Evolutionary conservation across 139 green algal genomes (phyloP).

Genomic region (Tetradesmus lagerheimii): DNA sequence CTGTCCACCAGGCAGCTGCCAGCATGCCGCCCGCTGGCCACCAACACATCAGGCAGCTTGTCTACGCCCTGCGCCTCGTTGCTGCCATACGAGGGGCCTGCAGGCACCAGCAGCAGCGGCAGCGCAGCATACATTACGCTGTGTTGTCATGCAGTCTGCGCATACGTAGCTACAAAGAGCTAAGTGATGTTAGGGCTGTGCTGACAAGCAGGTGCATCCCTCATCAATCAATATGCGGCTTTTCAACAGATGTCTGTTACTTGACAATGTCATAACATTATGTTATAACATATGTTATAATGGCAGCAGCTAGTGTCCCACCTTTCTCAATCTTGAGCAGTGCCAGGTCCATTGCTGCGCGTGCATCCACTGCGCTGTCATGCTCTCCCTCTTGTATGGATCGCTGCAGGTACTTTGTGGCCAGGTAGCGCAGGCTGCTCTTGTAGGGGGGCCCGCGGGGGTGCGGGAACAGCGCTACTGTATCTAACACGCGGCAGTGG

Average conservation of each 20-base stretch:
- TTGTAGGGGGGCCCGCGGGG: conserved; percentile 82
- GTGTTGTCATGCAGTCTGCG: too few species aligned
- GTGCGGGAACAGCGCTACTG: conserved; percentile 84
- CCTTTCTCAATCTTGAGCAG: conserved; percentile 88
- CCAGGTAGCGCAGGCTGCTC: conserved; percentile 66
- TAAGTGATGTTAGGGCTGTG: too few species aligned
- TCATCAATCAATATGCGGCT: too few species aligned
- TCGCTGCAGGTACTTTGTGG: conserved; percentile 72
- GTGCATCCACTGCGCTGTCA: conserved; percentile 85
- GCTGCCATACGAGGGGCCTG: conserved; percentile 61
- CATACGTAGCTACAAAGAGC: too few species aligned
- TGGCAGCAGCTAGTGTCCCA: not conserved
- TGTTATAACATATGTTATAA: too few species aligned
- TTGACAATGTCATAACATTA: too few species aligned
- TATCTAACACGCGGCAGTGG: conserved; percentile 79
- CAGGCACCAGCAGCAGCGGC: not conserved
- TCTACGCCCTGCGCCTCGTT: conserved; percentile 49
- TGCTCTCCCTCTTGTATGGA: conserved; percentile 84
- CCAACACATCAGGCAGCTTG: conserved; percentile 73
- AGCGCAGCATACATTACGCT: not conserved
- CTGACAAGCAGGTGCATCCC: too few species aligned
- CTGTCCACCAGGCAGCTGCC: conserved; percentile 73
- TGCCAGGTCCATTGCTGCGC: conserved; percentile 87
- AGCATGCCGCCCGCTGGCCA: not conserved
- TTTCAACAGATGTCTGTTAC: too few species aligned